These are phyloP conservation scores for Fraxinus quadrangulata DNA, from an alignment of 257 asterid species.

Conservation along the genomic window DNA sequence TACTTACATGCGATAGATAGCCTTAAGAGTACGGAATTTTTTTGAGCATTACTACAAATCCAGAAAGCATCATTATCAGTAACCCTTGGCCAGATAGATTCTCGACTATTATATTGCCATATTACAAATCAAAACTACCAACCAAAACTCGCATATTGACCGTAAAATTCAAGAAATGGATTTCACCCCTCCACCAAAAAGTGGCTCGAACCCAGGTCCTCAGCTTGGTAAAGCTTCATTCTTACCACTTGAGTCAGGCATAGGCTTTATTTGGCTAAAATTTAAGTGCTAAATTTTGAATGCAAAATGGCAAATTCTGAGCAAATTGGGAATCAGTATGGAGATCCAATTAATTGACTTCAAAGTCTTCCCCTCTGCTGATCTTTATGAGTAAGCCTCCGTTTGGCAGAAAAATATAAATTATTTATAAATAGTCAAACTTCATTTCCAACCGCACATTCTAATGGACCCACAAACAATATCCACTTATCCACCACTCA, in stretches of 20 bases:
- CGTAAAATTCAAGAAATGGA: background rate
- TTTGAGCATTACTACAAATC: conserved; percentile 11
- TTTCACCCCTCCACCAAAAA: too few relatives aligned
- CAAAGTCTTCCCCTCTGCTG: too few relatives aligned
- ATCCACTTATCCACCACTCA: too few relatives aligned
- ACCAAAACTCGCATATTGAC: background rate
- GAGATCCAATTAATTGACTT: too few relatives aligned
- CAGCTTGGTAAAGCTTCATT: too few relatives aligned
- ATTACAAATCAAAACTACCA: background rate
- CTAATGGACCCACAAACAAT: too few relatives aligned
- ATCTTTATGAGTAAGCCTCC: too few relatives aligned
- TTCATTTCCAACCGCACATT: too few relatives aligned
- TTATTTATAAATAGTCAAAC: too few relatives aligned
- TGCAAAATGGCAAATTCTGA: background rate
- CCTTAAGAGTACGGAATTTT: conserved; percentile 13
- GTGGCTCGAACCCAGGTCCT: too few relatives aligned
- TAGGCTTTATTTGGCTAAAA: background rate
- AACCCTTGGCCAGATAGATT: conserved; percentile 4
- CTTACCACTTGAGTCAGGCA: too few relatives aligned
- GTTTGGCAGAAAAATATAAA: too few relatives aligned
- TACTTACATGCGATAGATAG: conserved; percentile 15
- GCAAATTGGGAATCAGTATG: background rate
- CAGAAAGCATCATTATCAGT: conserved; percentile 28
- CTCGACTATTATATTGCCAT: background rate
- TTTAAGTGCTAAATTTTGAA: background rate